Evolutionary conservation across 495 filamentous ascomycete species (phyloP).

Genomic region (Xylaria cubensis): DNA sequence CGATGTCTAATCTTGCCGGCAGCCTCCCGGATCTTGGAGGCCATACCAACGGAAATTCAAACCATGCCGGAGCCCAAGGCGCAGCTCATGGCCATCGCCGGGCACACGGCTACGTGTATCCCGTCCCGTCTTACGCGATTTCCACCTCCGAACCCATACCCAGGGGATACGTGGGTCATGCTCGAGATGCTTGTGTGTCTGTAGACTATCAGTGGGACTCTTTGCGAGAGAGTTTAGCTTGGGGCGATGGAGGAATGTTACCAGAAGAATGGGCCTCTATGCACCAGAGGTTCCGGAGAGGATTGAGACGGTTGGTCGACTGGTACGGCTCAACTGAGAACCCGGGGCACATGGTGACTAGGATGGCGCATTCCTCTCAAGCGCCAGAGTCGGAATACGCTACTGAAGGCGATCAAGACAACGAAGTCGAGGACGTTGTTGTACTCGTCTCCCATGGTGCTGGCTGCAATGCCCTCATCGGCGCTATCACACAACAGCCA

Average conservation of each 20-base stretch:
- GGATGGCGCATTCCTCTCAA: conserved; percentile 31
- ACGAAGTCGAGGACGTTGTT: conserved; percentile 76
- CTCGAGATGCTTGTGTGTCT: conserved; percentile 84
- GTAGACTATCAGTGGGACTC: conserved; percentile 97
- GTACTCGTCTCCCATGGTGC: conserved; percentile 96
- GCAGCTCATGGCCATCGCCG: conserved; percentile 22
- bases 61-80: conserved; percentile 26
- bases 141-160: conserved; percentile 83
- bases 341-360: conserved; percentile 56
- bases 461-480: conserved; percentile 94
- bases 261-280: conserved; percentile 95
- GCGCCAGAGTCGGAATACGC: conserved; percentile 36
- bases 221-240: conserved; percentile 72
- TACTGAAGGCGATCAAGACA: conserved; percentile 55
- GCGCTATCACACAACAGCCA: conserved; percentile 85
- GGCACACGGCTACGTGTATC: conserved; percentile 68
- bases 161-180: conserved; percentile 85
- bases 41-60: conserved; percentile 28
- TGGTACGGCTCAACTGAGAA: conserved; percentile 72
- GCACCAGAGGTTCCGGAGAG: conserved; percentile 85
- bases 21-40: conserved; percentile 37
- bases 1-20: conserved; percentile 33
- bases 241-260: conserved; percentile 86
- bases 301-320: conserved; percentile 73
- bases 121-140: conserved; percentile 82